These are phyloP conservation scores for Mucor lusitanicus DNA, from an alignment of 371 early-diverging fungal genomes.

Conservation along the genomic window DNA sequence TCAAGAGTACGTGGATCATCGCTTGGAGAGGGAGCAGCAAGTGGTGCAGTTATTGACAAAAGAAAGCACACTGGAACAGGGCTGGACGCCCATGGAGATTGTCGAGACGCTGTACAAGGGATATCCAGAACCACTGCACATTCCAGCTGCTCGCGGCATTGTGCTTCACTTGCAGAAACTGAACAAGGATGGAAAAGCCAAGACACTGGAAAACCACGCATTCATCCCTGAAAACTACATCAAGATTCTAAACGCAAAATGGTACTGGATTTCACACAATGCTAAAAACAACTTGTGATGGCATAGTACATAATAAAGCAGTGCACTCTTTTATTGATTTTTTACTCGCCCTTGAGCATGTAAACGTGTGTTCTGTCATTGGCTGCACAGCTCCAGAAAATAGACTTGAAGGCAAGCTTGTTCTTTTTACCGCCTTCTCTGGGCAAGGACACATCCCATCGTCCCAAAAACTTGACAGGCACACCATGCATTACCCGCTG, in stretches of 20 bases:
- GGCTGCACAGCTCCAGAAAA: constrained; percentile 22
- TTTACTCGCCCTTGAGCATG: constrained; percentile 17
- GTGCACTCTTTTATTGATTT: no score
- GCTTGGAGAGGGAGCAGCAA: constrained; percentile 75
- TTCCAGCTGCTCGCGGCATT: constrained; percentile 69
- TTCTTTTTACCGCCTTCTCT: constrained; percentile 8
- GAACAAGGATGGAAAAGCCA: constrained; percentile 57
- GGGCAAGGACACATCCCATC: constrained; percentile 20
- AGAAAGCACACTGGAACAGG: constrained; percentile 1
- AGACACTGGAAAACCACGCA: not conserved
- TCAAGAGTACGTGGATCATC: constrained; percentile 76
- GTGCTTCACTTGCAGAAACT: constrained; percentile 74
- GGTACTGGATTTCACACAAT: not conserved
- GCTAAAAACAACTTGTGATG: not conserved
- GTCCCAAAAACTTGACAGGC: constrained; percentile 37
- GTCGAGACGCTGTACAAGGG: constrained; percentile 64
- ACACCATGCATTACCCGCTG: constrained; percentile 44
- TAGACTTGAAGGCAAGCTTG: constrained; percentile 9
- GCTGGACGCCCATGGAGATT: constrained; percentile 59
- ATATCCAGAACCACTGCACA: constrained; percentile 57
- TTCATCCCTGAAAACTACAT: constrained; percentile 8
- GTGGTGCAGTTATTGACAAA: constrained; percentile 57
- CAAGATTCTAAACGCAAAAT: constrained; percentile 7
- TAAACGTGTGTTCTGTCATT: constrained; percentile 26
- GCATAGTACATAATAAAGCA: no score